Conservation (phyloP, 495 filamentous ascomycete genomes). For the Penicillium paxilli region DNA sequence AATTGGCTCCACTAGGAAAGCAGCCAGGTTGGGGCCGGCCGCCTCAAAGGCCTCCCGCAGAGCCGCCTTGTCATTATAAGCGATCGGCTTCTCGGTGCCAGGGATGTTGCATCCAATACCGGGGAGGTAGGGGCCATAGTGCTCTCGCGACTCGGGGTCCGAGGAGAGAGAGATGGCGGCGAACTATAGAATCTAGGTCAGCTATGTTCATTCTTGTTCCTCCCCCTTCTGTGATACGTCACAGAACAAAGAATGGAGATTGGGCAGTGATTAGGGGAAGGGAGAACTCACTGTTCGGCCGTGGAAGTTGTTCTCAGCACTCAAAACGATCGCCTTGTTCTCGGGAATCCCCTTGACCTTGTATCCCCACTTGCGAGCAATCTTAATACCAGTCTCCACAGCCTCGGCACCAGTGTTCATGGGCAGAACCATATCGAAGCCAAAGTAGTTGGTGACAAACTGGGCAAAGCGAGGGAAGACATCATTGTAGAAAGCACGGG, state of each 20-base stretch:
- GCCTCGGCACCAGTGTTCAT: conserved; percentile 99
- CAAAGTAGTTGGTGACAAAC: conserved; percentile 84
- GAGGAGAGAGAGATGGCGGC: conserved; percentile 91
- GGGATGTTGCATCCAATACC: conserved; percentile 79
- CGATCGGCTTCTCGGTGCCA: conserved; percentile 72
- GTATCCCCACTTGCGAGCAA: conserved; percentile 98
- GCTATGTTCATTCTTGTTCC: conserved; percentile 5
- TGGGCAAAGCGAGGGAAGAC: conserved; percentile 96
- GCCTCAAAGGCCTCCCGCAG: conserved; percentile 75
- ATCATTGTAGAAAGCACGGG: conserved; percentile 97
- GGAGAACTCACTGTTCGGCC: conserved; percentile 74
- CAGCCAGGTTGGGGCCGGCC: conserved; percentile 83
- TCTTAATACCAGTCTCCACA: conserved; percentile 97
- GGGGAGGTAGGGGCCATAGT: conserved; percentile 95
- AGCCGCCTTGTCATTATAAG: conserved; percentile 82
- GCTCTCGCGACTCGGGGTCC: conserved; percentile 92
- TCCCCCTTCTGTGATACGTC: no score
- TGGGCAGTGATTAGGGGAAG: neutral
- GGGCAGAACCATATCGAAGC: conserved; percentile 97
- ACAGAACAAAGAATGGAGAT: no score
- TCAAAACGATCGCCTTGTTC: conserved; percentile 81
- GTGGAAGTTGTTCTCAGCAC: conserved; percentile 91
- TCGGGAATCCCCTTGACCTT: conserved; percentile 89
- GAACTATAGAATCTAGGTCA: conserved; percentile 58
- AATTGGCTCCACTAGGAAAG: conserved; percentile 95